Conservation (phyloP, 2,329 filamentous ascomycete species). For the Penicillium sp. region DNA sequence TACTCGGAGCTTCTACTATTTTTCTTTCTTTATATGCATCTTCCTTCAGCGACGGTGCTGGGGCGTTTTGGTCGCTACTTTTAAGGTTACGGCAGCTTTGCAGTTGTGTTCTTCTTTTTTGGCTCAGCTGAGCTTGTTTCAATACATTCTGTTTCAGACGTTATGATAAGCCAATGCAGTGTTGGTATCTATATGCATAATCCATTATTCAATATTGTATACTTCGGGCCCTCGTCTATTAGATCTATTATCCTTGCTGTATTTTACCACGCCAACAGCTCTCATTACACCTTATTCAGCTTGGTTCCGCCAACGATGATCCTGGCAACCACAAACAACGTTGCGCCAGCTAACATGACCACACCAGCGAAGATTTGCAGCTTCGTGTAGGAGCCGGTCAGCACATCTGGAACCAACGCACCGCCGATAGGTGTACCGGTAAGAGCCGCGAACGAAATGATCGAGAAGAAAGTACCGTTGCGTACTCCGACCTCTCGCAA, state of each 20-base stretch:
- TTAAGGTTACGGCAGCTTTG: not conserved
- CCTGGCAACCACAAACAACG: conserved; percentile 26
- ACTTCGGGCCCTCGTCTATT: not conserved
- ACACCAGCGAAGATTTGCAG: conserved; percentile 30
- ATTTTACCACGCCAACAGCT: not conserved
- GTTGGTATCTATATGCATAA: not conserved
- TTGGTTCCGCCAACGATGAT: conserved; percentile 25
- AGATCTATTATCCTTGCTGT: not conserved
- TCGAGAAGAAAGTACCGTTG: conserved; percentile 63
- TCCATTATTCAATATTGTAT: not conserved
- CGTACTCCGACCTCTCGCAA: conserved; percentile 69
- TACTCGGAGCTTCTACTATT: conserved; percentile 2
- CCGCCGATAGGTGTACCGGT: conserved; percentile 42
- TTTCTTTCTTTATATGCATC: conserved; percentile 20
- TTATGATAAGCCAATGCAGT: not conserved
- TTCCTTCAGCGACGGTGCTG: conserved; percentile 32
- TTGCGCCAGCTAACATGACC: conserved; percentile 25
- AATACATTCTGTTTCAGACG: not conserved
- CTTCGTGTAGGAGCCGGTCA: conserved; percentile 26
- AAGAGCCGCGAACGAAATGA: conserved; percentile 64
- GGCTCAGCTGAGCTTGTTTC: not conserved
- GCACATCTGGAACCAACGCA: conserved; percentile 26
- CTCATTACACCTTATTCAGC: conserved; percentile 23
- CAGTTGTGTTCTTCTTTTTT: not conserved
- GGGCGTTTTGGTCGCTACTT: conserved; percentile 18